Evolutionary conservation across 2,329 filamentous ascomycete species (phyloP).

Genomic region (Epichloe festucae): DNA sequence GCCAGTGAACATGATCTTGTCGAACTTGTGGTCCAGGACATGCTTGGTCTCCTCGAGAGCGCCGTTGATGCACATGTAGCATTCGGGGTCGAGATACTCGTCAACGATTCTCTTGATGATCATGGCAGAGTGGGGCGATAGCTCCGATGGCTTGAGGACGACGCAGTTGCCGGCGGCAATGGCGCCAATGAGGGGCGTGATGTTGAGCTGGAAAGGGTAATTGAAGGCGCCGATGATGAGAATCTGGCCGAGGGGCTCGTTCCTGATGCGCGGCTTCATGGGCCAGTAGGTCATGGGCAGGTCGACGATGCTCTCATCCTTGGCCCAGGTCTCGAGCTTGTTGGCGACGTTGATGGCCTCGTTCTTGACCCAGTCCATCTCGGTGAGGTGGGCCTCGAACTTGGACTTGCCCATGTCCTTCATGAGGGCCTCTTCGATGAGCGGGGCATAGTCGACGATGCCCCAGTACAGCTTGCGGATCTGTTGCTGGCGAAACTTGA

Average conservation of each 20-base stretch:
- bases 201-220: conserved; percentile 71
- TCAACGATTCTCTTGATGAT: conserved; percentile 69
- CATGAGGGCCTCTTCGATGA: conserved; percentile 61
- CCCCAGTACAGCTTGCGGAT: conserved; percentile 94
- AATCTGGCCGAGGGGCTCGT: conserved; percentile 75
- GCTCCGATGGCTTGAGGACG: conserved; percentile 83
- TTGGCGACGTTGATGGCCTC: conserved; percentile 69
- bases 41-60: conserved; percentile 66
- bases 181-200: conserved; percentile 73
- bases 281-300: conserved; percentile 55
- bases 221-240: conserved; percentile 91
- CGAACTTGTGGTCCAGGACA: conserved; percentile 80
- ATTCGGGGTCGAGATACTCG: conserved; percentile 60
- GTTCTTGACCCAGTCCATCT: conserved; percentile 67
- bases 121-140: conserved; percentile 61
- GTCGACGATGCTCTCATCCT: conserved; percentile 64
- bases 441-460: conserved; percentile 61
- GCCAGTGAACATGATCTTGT: conserved; percentile 97
- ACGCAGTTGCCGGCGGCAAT: conserved; percentile 87
- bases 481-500: conserved; percentile 73
- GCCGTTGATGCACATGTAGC: conserved; percentile 71
- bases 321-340: conserved; percentile 68
- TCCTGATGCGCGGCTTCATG: conserved; percentile 63
- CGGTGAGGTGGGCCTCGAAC: conserved; percentile 61
- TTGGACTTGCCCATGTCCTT: conserved; percentile 66